Percentiles rank a stretch among this genome's conserved stretches.
Conservation (phyloP, 768 basidiomycete genomes). For the Tylopilus felleus region DNA sequence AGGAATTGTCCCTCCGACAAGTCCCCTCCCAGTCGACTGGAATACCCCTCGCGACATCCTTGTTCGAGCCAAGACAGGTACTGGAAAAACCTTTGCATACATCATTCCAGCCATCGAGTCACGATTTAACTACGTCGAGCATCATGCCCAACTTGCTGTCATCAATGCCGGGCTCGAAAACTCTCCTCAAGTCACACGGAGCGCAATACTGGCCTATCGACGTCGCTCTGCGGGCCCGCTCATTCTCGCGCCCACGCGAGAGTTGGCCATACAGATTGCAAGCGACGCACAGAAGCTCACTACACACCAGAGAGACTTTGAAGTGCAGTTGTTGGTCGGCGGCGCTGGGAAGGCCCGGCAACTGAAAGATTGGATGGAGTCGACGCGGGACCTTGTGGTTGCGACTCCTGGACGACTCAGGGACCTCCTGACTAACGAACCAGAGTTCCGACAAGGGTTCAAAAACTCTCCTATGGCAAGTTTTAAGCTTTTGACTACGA, state of each 20-base stretch:
- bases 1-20: slow-evolving; percentile 10
- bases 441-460: slow-evolving; percentile 51
- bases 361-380: slow-evolving; percentile 59
- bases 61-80: slow-evolving; percentile 86
- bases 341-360: slow-evolving; percentile 67
- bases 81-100: slow-evolving; percentile 87
- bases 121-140: slow-evolving; percentile 57
- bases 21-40: neutral
- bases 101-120: slow-evolving; percentile 83
- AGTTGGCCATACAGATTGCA: slow-evolving; percentile 87
- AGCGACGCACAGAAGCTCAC: slow-evolving; percentile 71
- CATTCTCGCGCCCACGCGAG: slow-evolving; percentile 86
- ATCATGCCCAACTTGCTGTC: slow-evolving; percentile 38
- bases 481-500: slow-evolving; percentile 1
- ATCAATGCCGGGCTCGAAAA: slow-evolving; percentile 39
- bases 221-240: slow-evolving; percentile 61
- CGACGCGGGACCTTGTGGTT: slow-evolving; percentile 77
- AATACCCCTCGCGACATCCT: slow-evolving; percentile 59
- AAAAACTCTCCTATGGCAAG: slow-evolving; percentile 57
- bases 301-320: slow-evolving; percentile 56
- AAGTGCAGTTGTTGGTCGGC: slow-evolving; percentile 75
- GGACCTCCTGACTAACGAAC: slow-evolving; percentile 64
- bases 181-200: slow-evolving; percentile 25
- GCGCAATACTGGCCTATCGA: slow-evolving; percentile 39
- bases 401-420: slow-evolving; percentile 86